These are phyloP conservation scores for Letharia columbiana DNA, from an alignment of 495 filamentous ascomycete species.

Conservation along the genomic window DNA sequence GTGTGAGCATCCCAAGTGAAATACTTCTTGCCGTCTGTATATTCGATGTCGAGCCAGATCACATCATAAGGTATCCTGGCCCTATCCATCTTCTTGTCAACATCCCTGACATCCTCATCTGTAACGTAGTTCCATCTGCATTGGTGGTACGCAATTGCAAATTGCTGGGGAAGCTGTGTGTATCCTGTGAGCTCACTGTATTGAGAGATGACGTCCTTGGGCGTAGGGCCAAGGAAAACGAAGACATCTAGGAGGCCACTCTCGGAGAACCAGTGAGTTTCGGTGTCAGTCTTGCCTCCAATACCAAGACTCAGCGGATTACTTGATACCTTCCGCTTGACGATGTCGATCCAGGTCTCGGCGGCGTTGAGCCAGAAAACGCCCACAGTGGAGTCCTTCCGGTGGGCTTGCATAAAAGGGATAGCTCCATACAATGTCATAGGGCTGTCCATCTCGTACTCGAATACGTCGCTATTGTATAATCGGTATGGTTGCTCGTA, in stretches of 20 bases:
- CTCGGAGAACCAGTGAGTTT: slow-evolving; percentile 97
- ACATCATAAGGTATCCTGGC: slow-evolving; percentile 93
- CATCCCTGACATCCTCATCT: slow-evolving; percentile 91
- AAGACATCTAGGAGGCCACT: slow-evolving; percentile 83
- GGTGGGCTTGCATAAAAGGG: slow-evolving; percentile 94
- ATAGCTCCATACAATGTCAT: slow-evolving; percentile 98
- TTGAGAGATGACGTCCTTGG: slow-evolving; percentile 65
- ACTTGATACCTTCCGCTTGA: slow-evolving; percentile 63
- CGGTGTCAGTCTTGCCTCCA: slow-evolving; percentile 59
- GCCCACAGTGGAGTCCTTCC: slow-evolving; percentile 84
- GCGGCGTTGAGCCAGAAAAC: slow-evolving; percentile 99
- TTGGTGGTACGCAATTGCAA: slow-evolving; percentile 89
- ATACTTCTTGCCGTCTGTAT: slow-evolving; percentile 91
- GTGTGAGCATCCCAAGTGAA: slow-evolving; percentile 90
- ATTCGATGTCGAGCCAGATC: slow-evolving; percentile 97
- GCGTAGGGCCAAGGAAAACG: slow-evolving; percentile 81
- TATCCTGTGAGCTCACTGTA: slow-evolving; percentile 94
- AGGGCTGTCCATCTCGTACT: slow-evolving; percentile 91
- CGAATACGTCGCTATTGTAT: slow-evolving; percentile 95
- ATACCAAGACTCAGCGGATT: slow-evolving; percentile 73
- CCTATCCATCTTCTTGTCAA: slow-evolving; percentile 93
- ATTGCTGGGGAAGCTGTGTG: slow-evolving; percentile 81
- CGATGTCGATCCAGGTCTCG: slow-evolving; percentile 94
- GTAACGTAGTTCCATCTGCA: slow-evolving; percentile 98
- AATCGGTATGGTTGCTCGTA: slow-evolving; percentile 89